Conservation (phyloP, 345 rosid species). For the Eucalyptus erythrocorys region DNA sequence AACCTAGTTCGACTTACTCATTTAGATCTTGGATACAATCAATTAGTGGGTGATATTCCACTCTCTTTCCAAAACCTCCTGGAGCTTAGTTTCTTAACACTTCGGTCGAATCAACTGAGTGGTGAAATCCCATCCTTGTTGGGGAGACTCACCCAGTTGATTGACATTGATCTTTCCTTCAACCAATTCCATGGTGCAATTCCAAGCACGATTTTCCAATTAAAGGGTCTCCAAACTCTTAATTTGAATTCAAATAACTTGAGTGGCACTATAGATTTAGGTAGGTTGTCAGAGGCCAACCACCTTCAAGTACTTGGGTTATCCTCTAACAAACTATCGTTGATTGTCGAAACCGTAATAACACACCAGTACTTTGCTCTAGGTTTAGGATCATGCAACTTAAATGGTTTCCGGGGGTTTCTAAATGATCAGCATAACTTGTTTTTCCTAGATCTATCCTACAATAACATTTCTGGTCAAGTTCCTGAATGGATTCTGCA, state of each 20-base stretch:
- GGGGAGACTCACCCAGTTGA: not conserved
- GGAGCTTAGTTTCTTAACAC: not conserved
- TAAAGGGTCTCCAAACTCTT: not conserved
- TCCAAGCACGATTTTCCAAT: not conserved
- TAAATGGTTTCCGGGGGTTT: not conserved
- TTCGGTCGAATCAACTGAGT: not conserved
- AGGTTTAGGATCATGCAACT: not conserved
- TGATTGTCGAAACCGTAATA: not conserved
- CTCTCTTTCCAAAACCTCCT: not conserved
- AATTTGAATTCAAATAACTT: not conserved
- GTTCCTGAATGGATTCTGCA: constrained; percentile 2
- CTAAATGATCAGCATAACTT: not conserved
- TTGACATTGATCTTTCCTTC: not conserved
- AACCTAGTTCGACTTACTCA: not conserved
- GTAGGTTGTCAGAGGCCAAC: not conserved
- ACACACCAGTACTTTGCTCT: not conserved
- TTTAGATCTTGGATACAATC: not conserved
- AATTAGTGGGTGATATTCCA: not conserved
- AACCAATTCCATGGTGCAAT: constrained; percentile 8
- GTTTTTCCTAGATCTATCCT: not conserved
- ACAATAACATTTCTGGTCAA: not conserved
- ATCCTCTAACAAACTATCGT: not conserved
- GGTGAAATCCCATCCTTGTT: not conserved
- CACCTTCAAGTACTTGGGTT: not conserved
- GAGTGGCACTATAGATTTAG: not conserved